Conservation (phyloP, 768 basidiomycete species). For the Tulasnella sp. region DNA sequence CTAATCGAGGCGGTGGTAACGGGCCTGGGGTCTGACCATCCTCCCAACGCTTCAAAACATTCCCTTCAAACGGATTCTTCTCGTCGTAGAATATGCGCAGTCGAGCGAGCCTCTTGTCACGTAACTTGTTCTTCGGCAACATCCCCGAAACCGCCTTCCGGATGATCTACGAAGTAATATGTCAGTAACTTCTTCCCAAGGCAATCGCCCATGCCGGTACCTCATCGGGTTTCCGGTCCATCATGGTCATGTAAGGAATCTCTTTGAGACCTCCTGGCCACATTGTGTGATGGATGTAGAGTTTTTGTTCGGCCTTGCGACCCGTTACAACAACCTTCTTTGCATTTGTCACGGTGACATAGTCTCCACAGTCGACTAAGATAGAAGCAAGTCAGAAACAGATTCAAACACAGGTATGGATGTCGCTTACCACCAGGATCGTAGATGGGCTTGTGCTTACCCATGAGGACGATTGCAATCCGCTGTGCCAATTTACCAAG, state of each 20-base stretch:
- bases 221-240: conserved; percentile 79
- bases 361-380: conserved; percentile 93
- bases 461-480: conserved; percentile 94
- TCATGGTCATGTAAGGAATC: conserved; percentile 74
- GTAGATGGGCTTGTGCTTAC: conserved; percentile 97
- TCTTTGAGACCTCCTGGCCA: conserved; percentile 91
- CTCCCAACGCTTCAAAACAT: conserved; percentile 75
- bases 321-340: conserved; percentile 77
- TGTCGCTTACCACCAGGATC: conserved; percentile 67
- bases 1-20: conserved; percentile 10
- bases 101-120: conserved; percentile 77
- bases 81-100: conserved; percentile 78
- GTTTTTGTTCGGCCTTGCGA: conserved; percentile 72
- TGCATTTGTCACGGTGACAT: conserved; percentile 90
- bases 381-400: not conserved
- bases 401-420: not conserved
- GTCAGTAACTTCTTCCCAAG: not conserved
- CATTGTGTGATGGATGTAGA: conserved; percentile 86
- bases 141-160: conserved; percentile 94
- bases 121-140: conserved; percentile 95
- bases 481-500: conserved; percentile 89
- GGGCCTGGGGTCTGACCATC: conserved; percentile 20
- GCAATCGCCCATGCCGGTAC: conserved; percentile 35
- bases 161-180: conserved; percentile 55
- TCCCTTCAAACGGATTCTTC: conserved; percentile 53